These are phyloP conservation scores for Aegilops tauschii DNA, from an alignment of 176 grass and related monocot genomes.

Conservation along the genomic window DNA sequence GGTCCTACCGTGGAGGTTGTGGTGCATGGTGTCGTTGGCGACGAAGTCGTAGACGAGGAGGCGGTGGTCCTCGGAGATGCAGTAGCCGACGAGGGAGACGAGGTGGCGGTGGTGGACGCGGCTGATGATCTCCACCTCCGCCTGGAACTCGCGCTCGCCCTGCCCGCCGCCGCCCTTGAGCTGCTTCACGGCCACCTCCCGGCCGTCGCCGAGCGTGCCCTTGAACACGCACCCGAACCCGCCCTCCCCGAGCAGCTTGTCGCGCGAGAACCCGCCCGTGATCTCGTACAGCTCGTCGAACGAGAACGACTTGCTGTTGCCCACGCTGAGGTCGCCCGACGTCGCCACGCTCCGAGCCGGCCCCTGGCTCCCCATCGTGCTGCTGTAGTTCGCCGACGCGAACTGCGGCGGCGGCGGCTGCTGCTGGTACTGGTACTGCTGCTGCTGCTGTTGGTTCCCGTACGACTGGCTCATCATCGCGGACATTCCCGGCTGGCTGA, in stretches of 20 bases:
- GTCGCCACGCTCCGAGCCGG: constrained; percentile 26
- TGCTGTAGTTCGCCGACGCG: constrained; percentile 40
- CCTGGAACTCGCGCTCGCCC: constrained; percentile 94
- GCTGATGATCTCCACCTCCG: constrained; percentile 98
- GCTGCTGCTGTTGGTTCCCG: background rate
- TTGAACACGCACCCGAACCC: constrained; percentile 94
- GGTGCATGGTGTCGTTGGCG: constrained; percentile 77
- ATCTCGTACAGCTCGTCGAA: constrained; percentile 82
- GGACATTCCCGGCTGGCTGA: constrained; percentile 36
- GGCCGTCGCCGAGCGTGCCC: constrained; percentile 62
- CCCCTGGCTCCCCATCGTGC: constrained; percentile 38
- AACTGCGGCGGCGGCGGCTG: constrained; percentile 4
- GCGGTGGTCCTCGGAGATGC: constrained; percentile 78
- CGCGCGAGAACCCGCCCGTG: constrained; percentile 66
- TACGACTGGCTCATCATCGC: constrained; percentile 19
- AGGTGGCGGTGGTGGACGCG: constrained; percentile 84
- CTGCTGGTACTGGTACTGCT: background rate
- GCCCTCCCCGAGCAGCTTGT: constrained; percentile 82
- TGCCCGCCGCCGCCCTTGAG: constrained; percentile 86
- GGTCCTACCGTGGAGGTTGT: constrained; percentile 77
- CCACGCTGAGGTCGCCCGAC: constrained; percentile 49
- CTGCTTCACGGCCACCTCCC: constrained; percentile 86
- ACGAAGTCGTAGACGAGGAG: constrained; percentile 89
- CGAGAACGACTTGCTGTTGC: constrained; percentile 59
- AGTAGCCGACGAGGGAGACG: constrained; percentile 86